Base-by-base conservation (phyloP, 2,329 filamentous ascomycete genomes). In the Trichoderma koningii region DNA sequence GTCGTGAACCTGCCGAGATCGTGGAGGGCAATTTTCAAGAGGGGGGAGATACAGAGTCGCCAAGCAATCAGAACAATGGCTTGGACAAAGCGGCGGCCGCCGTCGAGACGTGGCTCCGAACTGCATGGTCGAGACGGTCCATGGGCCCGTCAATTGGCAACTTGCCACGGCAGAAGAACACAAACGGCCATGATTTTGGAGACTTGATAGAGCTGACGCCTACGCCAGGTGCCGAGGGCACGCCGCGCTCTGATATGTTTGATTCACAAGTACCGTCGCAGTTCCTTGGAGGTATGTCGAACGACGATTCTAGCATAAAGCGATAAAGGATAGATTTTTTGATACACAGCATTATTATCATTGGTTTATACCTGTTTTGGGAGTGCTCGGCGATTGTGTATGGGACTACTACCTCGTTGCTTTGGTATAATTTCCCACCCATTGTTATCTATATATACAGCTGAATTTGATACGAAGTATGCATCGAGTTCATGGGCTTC, bases 71-170 rank as follows among this genome's bases (percentile, higher is more conserved):
- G 53, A 82, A 83, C 15, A 81, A 77, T 3, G 81, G 84, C 1
- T 80, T 98, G 3, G 93, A 97, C 71, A 91, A 93, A 68, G 89
- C 96, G 10, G 93, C 93, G 1, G 90, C 92, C 6, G 89, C 90
- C 2, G 88, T 98, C 34, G 95, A 98, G 77, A 90, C 89, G 1
- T 99, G 95, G 93, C 82, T 98, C 66, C 84, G 93, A 66, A 92
- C 92, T 68, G 88, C 96, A 44, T 92, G 92, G 66, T 81, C 84
- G 6, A 89, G 88, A 72, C 82, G 85, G 5, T 82, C 83, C 1
- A 76, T 77, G 21, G 85, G 83, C n/a, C 83, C 83, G 1, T 76
- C 79, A 28, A 67, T 80, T n/a, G 78, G 79, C 21, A 72, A 76
- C 66, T 72, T 74, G 70, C 70, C 73, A 71, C 81, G 74, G 70